Base-by-base conservation (phyloP, 495 filamentous ascomycete species). In the Filosporella fistucella region DNA sequence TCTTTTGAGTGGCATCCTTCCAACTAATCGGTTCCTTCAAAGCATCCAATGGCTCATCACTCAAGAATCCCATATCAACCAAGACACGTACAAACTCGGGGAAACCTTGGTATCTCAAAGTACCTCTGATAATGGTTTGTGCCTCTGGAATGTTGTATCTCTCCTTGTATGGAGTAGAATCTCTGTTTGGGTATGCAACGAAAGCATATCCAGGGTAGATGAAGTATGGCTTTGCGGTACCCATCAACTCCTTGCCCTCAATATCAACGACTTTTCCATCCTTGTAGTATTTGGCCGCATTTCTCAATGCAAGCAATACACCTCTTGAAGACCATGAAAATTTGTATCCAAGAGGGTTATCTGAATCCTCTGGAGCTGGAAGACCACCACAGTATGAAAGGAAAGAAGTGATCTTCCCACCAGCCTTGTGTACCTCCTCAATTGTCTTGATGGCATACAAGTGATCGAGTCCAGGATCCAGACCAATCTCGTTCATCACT, bases 401-500 rank as follows among this genome's bases (percentile, higher is more conserved):
- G 76, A 97, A 96, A 28, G 74, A 75, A 17, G 76, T 69, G 67
- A 98, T 81, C 75, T 91, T 93, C 59, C 91, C 93, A 41, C 90
- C 91, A 14, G 76, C 85, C 38, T 54, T 49, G 42, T 61, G 58
- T 10, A 61, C 54, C 21, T 53, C 49, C 22, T 56, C 74, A 57
- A 98, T 95, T 33, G 84, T 90, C 72, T 91, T 88, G 61, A 98
- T 75, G 21, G 91, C 93, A 61, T 94, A 90, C 7, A 91, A 66
- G 63, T 89, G 89, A 59, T 94, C 85, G 52, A 89, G 80, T 42
- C 77, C 74, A 9, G 50, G 50, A 47, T 58, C 50, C 4, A 58
- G 22, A 47, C 91, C 91, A 63, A 96, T 95, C 78, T 98, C 93
- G 63, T 98, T 96, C 86, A 98, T 86, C 49, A 98, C 90, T 0